Conservation (phyloP, 2,329 filamentous ascomycete species). For the Alternaria sp. region DNA sequence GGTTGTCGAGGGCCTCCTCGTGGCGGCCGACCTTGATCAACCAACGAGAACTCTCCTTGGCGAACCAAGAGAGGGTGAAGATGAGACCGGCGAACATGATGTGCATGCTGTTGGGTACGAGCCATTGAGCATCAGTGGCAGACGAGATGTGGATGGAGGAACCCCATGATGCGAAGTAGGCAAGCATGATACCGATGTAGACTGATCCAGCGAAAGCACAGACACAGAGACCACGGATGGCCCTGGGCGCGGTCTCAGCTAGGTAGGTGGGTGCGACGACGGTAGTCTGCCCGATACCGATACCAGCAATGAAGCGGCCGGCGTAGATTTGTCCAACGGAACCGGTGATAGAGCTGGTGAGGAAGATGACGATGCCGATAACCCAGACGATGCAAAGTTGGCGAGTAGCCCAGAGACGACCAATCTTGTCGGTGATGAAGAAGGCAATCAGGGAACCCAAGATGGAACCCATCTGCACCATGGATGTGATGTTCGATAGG, state of each 20-base stretch:
- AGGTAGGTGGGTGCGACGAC: constrained; percentile 75
- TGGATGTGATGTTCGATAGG: constrained; percentile 73
- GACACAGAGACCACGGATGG: constrained; percentile 75
- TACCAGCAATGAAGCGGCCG: constrained; percentile 69
- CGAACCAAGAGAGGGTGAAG: constrained; percentile 71
- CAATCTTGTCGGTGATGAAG: constrained; percentile 55
- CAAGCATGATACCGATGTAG: constrained; percentile 78
- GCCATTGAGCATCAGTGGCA: constrained; percentile 55
- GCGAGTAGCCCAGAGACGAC: constrained; percentile 53
- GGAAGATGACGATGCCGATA: constrained; percentile 50
- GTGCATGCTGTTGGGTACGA: constrained; percentile 76
- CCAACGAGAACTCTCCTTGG: constrained; percentile 73
- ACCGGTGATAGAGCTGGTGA: constrained; percentile 44
- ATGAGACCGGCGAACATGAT: constrained; percentile 79
- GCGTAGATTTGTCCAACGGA: constrained; percentile 63
- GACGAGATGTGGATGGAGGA: constrained; percentile 59
- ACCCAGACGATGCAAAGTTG: constrained; percentile 52
- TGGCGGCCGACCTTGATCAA: constrained; percentile 69
- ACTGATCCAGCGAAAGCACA: constrained; percentile 74
- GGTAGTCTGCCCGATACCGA: constrained; percentile 71
- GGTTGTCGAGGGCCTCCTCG: constrained; percentile 63
- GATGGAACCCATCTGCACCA: constrained; percentile 82
- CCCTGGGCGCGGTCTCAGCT: constrained; percentile 72
- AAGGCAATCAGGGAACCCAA: constrained; percentile 70
- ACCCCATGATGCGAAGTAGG: constrained; percentile 72